Conservation (phyloP, 305 asterid genomes). For the Plantago coronopus region DNA sequence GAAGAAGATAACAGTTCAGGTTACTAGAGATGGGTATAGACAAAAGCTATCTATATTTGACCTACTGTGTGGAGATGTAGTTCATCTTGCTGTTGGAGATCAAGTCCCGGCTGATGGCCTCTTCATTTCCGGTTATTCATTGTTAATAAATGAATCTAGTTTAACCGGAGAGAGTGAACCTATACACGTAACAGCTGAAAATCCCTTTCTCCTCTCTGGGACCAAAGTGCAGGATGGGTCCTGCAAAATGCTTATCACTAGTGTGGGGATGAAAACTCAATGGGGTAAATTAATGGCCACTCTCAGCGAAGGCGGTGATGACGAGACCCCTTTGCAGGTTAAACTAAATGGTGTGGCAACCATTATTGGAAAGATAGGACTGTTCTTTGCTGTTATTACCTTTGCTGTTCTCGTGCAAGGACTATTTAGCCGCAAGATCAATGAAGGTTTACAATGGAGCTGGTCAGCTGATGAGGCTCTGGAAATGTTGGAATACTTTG, state of each 20-base stretch:
- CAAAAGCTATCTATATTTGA: slow-evolving; percentile 81
- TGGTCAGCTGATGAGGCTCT: slow-evolving; percentile 81
- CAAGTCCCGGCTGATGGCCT: slow-evolving; percentile 98
- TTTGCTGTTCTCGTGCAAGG: slow-evolving; percentile 87
- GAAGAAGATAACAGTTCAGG: slow-evolving; percentile 82
- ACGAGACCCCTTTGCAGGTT: slow-evolving; percentile 94
- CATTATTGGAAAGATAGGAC: slow-evolving; percentile 90
- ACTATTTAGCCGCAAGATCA: slow-evolving; percentile 56
- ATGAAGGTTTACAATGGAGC: slow-evolving; percentile 52
- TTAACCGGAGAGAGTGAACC: slow-evolving; percentile 96
- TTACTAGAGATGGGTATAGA: slow-evolving; percentile 82
- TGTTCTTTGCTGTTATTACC: slow-evolving; percentile 85
- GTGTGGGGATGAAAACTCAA: slow-evolving; percentile 97
- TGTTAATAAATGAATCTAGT: slow-evolving; percentile 83
- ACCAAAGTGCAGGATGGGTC: slow-evolving; percentile 96
- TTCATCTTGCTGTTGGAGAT: slow-evolving; percentile 90
- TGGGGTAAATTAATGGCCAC: slow-evolving; percentile 98
- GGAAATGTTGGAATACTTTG: slow-evolving; percentile 89
- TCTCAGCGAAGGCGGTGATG: slow-evolving; percentile 91
- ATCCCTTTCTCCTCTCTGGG: slow-evolving; percentile 91
- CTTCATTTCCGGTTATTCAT: slow-evolving; percentile 74
- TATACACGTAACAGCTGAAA: slow-evolving; percentile 51
- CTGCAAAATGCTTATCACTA: slow-evolving; percentile 85
- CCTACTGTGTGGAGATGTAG: slow-evolving; percentile 81
- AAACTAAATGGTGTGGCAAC: slow-evolving; percentile 94